Base-by-base conservation (phyloP, 106 monocot species). In the Dioscorea zingiberensis region DNA sequence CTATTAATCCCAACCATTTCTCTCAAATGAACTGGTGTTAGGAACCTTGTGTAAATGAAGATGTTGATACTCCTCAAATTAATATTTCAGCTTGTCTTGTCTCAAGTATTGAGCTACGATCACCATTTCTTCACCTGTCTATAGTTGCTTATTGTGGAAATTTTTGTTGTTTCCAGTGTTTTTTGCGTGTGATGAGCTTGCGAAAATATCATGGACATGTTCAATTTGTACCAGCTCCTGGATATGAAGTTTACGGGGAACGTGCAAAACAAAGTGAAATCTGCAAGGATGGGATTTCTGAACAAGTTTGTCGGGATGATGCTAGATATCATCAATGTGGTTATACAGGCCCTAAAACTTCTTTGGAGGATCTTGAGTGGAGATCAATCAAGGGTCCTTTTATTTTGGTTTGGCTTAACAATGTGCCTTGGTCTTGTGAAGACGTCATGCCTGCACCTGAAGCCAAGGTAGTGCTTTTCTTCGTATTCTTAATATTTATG, bases 311-410 rank as follows among this genome's bases (percentile, higher is more conserved):
- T 15, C 16, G 12, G 45, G 27, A 58, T 55, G 23, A 55, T 48
- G 64, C 29, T 44, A 25, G 57, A 19, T 55, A 45, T 27, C 53
- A 44, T 44, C 61, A 54, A 32, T n/a, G 53, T 65, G 77, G 78
- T 22, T 94, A 90, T 54, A 63, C 44, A 38, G 94, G 90, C 22
- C 87, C 90, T 47, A 49, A 58, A 22, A 54, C 64, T 71, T 63
- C 53, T 25, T 73, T 69, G 19, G 67, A 73, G 54, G 77, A 54
- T 65, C 76, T 58, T 3, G 71, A 87, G 23, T 94, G 94, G 94
- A 84, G 85, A 48, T 85, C 53, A 10, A 21, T 94, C 7, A 73
- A 78, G 21, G 94, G 94, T 5, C 90, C 87, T 17, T 91, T 94
- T 78, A 59, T 94, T 30, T 59, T 67, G 3, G 79, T 87, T 63